Conservation (phyloP, 225 moss, liverwort and hornwort species). For the Thuidium tamariscinum region DNA sequence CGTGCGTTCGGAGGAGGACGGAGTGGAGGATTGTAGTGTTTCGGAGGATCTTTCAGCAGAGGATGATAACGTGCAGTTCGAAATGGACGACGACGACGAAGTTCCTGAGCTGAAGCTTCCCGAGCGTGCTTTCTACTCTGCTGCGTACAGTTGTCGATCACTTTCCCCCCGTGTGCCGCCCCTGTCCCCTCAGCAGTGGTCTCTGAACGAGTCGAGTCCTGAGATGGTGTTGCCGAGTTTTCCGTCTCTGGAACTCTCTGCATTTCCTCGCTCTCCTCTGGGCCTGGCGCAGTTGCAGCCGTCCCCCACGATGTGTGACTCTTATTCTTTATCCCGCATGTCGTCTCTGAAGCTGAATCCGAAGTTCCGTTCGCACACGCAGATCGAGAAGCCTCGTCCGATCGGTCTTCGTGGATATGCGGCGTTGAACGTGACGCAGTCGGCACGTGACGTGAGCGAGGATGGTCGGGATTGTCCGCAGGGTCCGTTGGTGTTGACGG, state of each 20-base stretch:
- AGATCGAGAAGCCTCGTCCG: conserved; percentile 32
- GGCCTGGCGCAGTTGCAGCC: conserved; percentile 5
- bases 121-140: conserved; percentile 2
- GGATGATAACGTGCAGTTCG: conserved; percentile 41
- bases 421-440: conserved; percentile 46
- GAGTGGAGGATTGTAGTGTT: background rate
- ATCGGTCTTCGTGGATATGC: conserved; percentile 53
- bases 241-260: conserved; percentile 21
- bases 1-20: conserved; percentile 21
- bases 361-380: conserved; percentile 34
- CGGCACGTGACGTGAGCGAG: conserved; percentile 4
- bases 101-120: conserved; percentile 24
- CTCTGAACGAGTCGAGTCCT: conserved; percentile 16
- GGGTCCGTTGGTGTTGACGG: conserved; percentile 29
- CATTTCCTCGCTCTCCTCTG: conserved; percentile 28
- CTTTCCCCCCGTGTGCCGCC: background rate
- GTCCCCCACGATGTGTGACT: background rate
- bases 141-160: conserved; percentile 9
- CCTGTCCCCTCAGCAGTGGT: conserved; percentile 7
- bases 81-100: conserved; percentile 52
- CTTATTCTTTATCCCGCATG: conserved; percentile 24
- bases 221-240: conserved; percentile 51
- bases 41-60: conserved; percentile 13
- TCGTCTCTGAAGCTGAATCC: conserved; percentile 35
- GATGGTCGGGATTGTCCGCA: background rate